Conservation (phyloP, 495 filamentous ascomycete genomes). For the Geopyxis carbonaria region DNA sequence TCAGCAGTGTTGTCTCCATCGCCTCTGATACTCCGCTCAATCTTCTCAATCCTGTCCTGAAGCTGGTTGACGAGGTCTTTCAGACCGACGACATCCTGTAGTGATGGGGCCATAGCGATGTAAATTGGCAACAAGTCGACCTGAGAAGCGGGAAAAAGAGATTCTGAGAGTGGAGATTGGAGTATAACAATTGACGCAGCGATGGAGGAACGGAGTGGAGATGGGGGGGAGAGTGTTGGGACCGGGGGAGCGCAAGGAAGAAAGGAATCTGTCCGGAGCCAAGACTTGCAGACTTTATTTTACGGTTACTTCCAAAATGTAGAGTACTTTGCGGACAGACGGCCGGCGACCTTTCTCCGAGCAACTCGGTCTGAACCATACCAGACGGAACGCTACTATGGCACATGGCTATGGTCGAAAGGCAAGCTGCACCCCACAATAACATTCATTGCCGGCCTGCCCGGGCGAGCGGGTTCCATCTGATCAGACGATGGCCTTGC, state of each 20-base stretch:
- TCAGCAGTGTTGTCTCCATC: constrained; percentile 30
- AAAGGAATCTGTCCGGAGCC: constrained; percentile 4
- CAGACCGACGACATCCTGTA: constrained; percentile 40
- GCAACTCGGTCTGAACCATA: too few species aligned
- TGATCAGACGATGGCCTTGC: too few species aligned
- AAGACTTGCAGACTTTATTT: too few species aligned
- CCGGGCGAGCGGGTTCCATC: too few species aligned
- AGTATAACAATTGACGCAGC: constrained; percentile 10
- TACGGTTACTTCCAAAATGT: constrained; percentile 1
- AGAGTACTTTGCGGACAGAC: too few species aligned
- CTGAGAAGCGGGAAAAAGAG: constrained; percentile 7
- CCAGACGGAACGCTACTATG: too few species aligned
- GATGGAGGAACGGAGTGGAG: constrained; percentile 10
- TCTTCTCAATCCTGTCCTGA: constrained; percentile 58
- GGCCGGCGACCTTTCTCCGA: too few species aligned
- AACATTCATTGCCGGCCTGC: too few species aligned
- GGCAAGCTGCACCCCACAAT: too few species aligned
- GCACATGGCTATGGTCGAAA: too few species aligned
- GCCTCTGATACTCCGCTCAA: constrained; percentile 63
- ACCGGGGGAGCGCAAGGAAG: constrained; percentile 2
- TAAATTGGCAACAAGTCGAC: constrained; percentile 2
- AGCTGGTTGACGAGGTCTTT: constrained; percentile 42
- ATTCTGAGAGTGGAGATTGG: not conserved
- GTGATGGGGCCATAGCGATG: constrained; percentile 63
- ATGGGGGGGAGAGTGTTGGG: not conserved